phyloP scores from a whole-genome alignment of 2,329 filamentous ascomycete genomes.

The Epichloe scottii region DNA sequence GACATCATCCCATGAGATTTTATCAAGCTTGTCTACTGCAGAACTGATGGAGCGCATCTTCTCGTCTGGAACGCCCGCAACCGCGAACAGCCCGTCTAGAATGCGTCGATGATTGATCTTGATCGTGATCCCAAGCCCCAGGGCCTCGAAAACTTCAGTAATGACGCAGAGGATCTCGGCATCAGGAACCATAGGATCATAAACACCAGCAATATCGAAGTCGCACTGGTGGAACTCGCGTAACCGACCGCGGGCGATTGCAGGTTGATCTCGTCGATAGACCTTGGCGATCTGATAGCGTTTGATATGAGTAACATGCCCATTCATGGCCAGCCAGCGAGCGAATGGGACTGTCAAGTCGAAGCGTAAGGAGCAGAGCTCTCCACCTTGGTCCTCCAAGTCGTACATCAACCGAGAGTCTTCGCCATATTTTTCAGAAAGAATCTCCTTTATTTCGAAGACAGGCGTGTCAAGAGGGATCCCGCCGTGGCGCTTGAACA shows the following conservation, averaged over 20 bases:
- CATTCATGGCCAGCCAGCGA: slow-evolving; percentile 86
- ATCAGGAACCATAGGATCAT: slow-evolving; percentile 86
- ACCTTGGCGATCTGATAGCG: slow-evolving; percentile 94
- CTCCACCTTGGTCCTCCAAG: slow-evolving; percentile 73
- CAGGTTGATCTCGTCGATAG: slow-evolving; percentile 31
- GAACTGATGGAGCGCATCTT: slow-evolving; percentile 84
- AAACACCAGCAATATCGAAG: slow-evolving; percentile 82
- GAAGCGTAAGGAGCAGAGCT: slow-evolving; percentile 63
- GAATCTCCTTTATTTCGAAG: slow-evolving; percentile 77
- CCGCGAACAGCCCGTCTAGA: slow-evolving; percentile 81
- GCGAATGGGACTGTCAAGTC: slow-evolving; percentile 85
- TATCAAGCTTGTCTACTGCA: slow-evolving; percentile 93
- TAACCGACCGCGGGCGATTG: slow-evolving; percentile 85
- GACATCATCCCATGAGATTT: slow-evolving; percentile 81
- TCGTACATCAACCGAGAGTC: slow-evolving; percentile 89
- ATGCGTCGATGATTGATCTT: slow-evolving; percentile 95
- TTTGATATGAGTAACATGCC: slow-evolving; percentile 66
- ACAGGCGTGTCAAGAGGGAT: slow-evolving; percentile 71
- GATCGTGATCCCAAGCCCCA: slow-evolving; percentile 68
- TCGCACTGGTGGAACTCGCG: slow-evolving; percentile 97
- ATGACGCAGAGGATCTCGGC: slow-evolving; percentile 79
- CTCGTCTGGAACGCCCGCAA: slow-evolving; percentile 76
- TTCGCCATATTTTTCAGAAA: slow-evolving; percentile 84
- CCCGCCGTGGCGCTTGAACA: slow-evolving; percentile 76
- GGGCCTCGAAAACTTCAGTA: slow-evolving; percentile 70